Evolutionary conservation across 192 early-diverging fungal genomes (phyloP).

Genomic region (Phycomyces blakesleeanus): DNA sequence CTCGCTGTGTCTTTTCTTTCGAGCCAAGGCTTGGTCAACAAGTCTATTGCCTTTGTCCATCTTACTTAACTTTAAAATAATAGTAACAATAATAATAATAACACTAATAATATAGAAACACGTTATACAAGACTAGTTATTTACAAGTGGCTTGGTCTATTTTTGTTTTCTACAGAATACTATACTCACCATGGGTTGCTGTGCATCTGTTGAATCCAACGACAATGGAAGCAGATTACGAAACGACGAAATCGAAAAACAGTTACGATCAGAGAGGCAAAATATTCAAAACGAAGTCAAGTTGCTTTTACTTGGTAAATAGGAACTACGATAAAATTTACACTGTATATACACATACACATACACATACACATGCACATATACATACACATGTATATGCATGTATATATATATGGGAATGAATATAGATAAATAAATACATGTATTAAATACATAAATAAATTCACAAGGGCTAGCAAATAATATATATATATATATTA

Average conservation of each 20-base stretch:
- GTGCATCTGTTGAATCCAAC: conserved; percentile 64
- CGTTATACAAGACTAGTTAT: no score
- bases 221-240: conserved; percentile 73
- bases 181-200: conserved; percentile 80
- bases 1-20: no score
- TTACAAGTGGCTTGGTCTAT: not conserved
- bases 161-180: not conserved
- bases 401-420: no score
- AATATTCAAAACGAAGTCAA: conserved; percentile 88
- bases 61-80: no score
- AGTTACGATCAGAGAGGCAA: conserved; percentile 73
- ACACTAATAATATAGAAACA: conserved; percentile 1
- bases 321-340: no score
- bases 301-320: conserved; percentile 81
- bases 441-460: not conserved
- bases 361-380: no score
- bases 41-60: no score
- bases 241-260: conserved; percentile 89
- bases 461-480: no score
- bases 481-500: no score
- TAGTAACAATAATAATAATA: conserved; percentile 2
- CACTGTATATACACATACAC: no score
- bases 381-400: no score
- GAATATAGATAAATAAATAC: not conserved
- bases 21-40: no score